These are phyloP conservation scores for Metrosideros polymorpha DNA, from an alignment of 441 rosid species.

Conservation along the genomic window DNA sequence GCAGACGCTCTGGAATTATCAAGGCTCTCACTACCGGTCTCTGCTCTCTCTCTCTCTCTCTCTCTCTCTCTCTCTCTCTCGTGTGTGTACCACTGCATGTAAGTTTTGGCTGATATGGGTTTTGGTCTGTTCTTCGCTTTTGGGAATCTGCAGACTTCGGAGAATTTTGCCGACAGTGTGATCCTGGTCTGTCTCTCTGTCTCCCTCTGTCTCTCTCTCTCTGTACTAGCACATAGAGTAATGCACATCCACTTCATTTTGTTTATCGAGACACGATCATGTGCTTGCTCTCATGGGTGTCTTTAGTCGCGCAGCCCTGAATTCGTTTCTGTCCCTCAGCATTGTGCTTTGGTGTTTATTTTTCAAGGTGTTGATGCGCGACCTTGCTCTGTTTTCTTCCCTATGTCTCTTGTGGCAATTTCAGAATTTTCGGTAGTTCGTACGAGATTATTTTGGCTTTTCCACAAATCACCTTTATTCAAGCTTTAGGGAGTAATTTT, in stretches of 20 bases:
- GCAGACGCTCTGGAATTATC: background rate
- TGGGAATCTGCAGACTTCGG: background rate
- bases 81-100: background rate
- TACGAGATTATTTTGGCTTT: background rate
- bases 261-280: background rate
- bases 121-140: background rate
- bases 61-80: background rate
- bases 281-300: background rate
- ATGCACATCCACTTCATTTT: background rate
- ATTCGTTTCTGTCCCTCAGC: background rate
- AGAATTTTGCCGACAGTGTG: background rate
- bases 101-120: background rate
- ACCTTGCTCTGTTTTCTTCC: background rate
- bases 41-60: background rate
- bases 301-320: background rate
- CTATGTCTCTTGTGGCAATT: background rate
- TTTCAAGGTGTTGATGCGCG: background rate
- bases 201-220: background rate
- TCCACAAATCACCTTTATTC: background rate
- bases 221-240: background rate
- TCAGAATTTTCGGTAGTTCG: background rate
- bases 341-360: background rate
- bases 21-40: background rate
- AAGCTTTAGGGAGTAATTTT: background rate
- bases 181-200: background rate